phyloP scores from a whole-genome alignment of 176 grass and related monocot genomes.

The Tillandsia fasciculata region DNA sequence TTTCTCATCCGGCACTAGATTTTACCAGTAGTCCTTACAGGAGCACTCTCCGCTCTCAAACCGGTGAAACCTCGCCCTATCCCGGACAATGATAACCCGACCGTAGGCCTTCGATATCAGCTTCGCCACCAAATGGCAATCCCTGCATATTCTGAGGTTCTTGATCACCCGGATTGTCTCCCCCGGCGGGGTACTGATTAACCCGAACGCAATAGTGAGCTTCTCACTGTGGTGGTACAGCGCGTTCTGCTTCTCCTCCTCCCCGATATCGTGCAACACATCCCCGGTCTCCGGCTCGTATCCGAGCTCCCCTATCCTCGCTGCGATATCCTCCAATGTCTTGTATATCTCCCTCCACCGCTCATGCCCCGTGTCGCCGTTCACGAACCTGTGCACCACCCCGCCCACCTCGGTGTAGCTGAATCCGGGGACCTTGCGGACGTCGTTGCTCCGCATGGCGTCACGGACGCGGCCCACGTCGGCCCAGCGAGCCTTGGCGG shows the following conservation, averaged over 20 bases:
- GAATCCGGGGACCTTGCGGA: conserved; percentile 67
- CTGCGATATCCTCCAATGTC: conserved; percentile 44
- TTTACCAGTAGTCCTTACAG: conserved; percentile 80
- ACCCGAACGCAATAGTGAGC: conserved; percentile 68
- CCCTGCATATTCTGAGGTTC: conserved; percentile 73
- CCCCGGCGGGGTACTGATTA: conserved; percentile 48
- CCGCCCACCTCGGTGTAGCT: conserved; percentile 68
- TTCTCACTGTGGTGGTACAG: conserved; percentile 74
- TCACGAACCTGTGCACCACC: conserved; percentile 67
- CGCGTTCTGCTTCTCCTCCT: conserved; percentile 79
- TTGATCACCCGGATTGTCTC: conserved; percentile 65
- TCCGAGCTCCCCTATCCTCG: conserved; percentile 53
- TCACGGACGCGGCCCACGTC: conserved; percentile 68
- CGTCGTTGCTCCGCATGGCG: conserved; percentile 58
- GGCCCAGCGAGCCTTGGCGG: conserved; percentile 46
- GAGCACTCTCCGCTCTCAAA: conserved; percentile 71
- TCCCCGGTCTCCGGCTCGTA: conserved; percentile 70
- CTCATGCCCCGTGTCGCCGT: conserved; percentile 56
- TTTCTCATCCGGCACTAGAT: no score
- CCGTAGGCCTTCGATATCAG: conserved; percentile 71
- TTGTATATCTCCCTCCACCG: conserved; percentile 56
- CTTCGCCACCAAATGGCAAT: conserved; percentile 74
- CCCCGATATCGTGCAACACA: conserved; percentile 69
- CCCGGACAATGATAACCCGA: conserved; percentile 58
- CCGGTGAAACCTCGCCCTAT: conserved; percentile 66